A percentile compares a stretch with the other conserved stretches of the same genome.
Evolutionary conservation across 1,284 basidiomycete species (phyloP).

Genomic region (Fistulinella staudtii): DNA sequence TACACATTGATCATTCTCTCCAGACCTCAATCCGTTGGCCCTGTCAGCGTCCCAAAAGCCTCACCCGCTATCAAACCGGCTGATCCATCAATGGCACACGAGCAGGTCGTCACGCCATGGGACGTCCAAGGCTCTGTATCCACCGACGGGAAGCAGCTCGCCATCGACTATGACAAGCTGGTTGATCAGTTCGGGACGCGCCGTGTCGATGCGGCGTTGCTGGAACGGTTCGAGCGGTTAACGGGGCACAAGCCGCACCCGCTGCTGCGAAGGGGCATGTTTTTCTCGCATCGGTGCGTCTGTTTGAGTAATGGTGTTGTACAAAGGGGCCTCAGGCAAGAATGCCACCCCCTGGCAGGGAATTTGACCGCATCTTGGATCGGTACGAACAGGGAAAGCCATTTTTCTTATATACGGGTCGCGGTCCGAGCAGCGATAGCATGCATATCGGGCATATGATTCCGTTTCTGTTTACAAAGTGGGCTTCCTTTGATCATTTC

Average conservation of each 20-base stretch:
- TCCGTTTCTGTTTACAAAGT: constrained; percentile 97
- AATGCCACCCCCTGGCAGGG: constrained; percentile 61
- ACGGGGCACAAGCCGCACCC: constrained; percentile 93
- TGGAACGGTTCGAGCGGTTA: constrained; percentile 88
- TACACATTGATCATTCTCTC: not conserved
- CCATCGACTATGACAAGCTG: constrained; percentile 96
- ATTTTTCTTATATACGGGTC: constrained; percentile 97
- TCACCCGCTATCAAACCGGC: constrained; percentile 34
- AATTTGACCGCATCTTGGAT: constrained; percentile 91
- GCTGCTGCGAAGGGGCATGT: constrained; percentile 88
- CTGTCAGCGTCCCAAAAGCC: not conserved
- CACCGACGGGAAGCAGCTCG: constrained; percentile 83
- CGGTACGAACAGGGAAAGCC: constrained; percentile 96
- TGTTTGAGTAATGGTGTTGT: too few species aligned
- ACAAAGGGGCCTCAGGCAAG: too few species aligned
- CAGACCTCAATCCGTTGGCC: constrained; percentile 13
- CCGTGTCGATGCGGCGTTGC: constrained; percentile 70
- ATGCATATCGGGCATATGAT: constrained; percentile 99
- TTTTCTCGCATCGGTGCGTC: constrained; percentile 93
- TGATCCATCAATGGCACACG: constrained; percentile 37
- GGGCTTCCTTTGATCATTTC: constrained; percentile 26
- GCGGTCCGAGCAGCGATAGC: constrained; percentile 94
- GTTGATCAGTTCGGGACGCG: constrained; percentile 93
- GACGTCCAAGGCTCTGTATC: constrained; percentile 94
- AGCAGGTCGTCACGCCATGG: constrained; percentile 96